Evolutionary conservation across 805 yeast species (phyloP), one percentile per base, ranked within the genome.

Genomic region (Yarrowia sp.): DNA sequence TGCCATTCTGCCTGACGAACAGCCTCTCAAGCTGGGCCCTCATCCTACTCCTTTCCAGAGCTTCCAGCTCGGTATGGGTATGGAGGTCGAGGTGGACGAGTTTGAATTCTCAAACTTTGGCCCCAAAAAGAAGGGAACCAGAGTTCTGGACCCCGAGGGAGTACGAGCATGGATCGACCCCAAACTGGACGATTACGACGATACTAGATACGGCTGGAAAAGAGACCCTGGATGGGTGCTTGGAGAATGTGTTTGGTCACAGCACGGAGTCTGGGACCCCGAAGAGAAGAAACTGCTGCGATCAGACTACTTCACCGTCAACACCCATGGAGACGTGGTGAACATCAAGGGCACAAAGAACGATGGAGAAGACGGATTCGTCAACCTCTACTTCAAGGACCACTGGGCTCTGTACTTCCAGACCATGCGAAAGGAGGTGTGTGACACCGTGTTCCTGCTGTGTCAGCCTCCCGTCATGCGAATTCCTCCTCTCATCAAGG

Each of bases 391-490:
- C 68, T 92, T 88, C 71, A 79, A 90, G 24, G 83, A 82, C 19
- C 87, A 80, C 71, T 88, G 85, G 78, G 65, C 71, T 8, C 71
- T 70, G 10, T 86, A 80, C 71, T 83, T 82, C 66, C 68, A 72
- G 1, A 75, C 76, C 59, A 80, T 89, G 54, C 77, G 96, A 66
- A 66, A 71, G 0, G 70, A 89, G 44, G 76, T 84, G 21, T 66
- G 75, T 0, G 72, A 77, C 0, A 79, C 81, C 14, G 75, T 82
- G 24, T 83, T 87, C 66, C 74, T 89, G 12, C 79, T 92, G 30
- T 74, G 91, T 69, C 96, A 92, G 74, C 87, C 96, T 0, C 96
- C 96, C 1, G 95, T 89, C 1, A 78, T 92, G 67, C 87, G 85
- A 69, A 71, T 81, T 3, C 97, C 97, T 0, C 97, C 98, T 2